phyloP scores from a whole-genome alignment of 1,284 basidiomycete genomes.

The Bjerkandera adusta region DNA sequence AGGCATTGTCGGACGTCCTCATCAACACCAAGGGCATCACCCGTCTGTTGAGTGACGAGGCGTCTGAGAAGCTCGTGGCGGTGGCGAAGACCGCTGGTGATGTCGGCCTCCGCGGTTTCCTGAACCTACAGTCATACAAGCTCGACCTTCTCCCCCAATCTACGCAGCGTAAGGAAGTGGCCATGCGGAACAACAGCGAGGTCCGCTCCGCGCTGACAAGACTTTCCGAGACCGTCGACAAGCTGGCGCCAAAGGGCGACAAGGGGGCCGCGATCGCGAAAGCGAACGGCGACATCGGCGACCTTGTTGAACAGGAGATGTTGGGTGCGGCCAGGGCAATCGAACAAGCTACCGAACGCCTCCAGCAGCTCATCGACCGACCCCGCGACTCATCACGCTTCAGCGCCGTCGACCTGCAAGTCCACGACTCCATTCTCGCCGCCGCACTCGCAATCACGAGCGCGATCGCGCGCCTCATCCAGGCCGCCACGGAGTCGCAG shows the following conservation, averaged over 20 bases:
- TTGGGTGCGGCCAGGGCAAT: constrained; percentile 90
- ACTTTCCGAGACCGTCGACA: constrained; percentile 87
- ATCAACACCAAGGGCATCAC: constrained; percentile 96
- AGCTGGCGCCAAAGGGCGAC: constrained; percentile 80
- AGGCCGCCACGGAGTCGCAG: constrained; percentile 96
- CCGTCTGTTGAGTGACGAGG: constrained; percentile 86
- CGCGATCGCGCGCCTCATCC: constrained; percentile 93
- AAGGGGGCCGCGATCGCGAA: constrained; percentile 72
- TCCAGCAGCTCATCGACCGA: constrained; percentile 89
- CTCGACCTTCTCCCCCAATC: constrained; percentile 73
- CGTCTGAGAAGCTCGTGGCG: constrained; percentile 83
- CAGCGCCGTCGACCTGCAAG: constrained; percentile 90
- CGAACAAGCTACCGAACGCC: constrained; percentile 86
- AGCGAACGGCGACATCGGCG: constrained; percentile 92
- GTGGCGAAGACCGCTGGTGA: constrained; percentile 90
- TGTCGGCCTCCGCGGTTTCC: constrained; percentile 88
- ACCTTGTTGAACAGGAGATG: constrained; percentile 98
- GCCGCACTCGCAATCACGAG: constrained; percentile 94
- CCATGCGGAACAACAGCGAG: constrained; percentile 89
- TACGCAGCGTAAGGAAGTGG: constrained; percentile 80
- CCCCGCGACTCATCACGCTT: constrained; percentile 84
- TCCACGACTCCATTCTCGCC: constrained; percentile 96
- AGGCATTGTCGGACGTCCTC: constrained; percentile 89
- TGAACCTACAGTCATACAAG: constrained; percentile 95
- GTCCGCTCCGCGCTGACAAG: constrained; percentile 78